Percentiles rank a stretch among this genome's conserved stretches.
phyloP scores from a whole-genome alignment of 2,329 filamentous ascomycete genomes.

The Colletotrichum musae region DNA sequence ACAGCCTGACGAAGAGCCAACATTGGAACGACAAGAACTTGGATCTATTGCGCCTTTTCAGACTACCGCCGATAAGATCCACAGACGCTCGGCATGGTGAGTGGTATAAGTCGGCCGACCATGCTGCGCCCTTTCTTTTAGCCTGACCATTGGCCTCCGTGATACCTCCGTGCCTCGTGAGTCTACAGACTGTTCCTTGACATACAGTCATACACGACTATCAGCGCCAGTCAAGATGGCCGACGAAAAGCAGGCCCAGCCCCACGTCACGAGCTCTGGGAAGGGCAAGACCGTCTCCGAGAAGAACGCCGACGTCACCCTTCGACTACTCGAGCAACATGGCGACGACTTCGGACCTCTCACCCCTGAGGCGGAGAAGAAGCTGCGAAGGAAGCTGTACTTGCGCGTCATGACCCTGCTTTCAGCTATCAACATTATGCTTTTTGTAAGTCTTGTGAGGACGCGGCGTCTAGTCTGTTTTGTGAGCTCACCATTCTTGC shows the following conservation, averaged over 20 bases:
- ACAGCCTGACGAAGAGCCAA: neutral
- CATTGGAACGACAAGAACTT: conserved; percentile 16
- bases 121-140: neutral
- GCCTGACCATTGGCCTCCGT: neutral
- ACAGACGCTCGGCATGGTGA: neutral
- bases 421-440: conserved; percentile 52
- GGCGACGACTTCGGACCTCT: conserved; percentile 49
- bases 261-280: conserved; percentile 3
- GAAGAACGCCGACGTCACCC: conserved; percentile 54
- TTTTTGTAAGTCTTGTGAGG: conserved; percentile 50
- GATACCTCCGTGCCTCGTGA: neutral
- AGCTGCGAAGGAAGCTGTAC: conserved; percentile 52
- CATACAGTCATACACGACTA: too few species aligned
- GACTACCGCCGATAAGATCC: neutral
- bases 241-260: conserved; percentile 25
- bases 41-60: conserved; percentile 7
- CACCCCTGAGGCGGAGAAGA: conserved; percentile 50
- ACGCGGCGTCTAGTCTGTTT: neutral
- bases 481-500: neutral
- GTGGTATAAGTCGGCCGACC: neutral
- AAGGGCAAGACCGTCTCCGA: conserved; percentile 36
- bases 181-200: neutral
- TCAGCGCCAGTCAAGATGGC: conserved; percentile 11
- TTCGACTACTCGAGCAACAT: conserved; percentile 53
- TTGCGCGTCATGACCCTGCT: conserved; percentile 50